These are phyloP conservation scores for Taphrina flavorubra DNA, from an alignment of 1,139 yeast genomes.

Conservation along the genomic window DNA sequence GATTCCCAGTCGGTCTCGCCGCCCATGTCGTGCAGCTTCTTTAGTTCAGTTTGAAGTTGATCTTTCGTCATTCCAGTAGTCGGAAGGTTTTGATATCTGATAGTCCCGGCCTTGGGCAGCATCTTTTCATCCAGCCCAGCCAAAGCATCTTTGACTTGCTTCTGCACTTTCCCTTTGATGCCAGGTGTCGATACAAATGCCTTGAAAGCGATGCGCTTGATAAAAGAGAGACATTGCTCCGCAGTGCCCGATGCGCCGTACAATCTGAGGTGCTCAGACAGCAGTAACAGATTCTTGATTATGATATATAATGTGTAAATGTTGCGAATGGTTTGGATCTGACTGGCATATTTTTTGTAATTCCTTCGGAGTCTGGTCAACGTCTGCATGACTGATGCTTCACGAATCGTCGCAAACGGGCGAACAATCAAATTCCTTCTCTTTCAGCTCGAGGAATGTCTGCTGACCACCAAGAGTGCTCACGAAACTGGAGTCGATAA, in stretches of 20 bases:
- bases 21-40: slow-evolving; percentile 33
- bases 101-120: slow-evolving; percentile 50
- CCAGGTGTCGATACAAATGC: slow-evolving; percentile 55
- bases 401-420: too few relatives aligned
- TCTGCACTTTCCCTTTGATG: slow-evolving; percentile 62
- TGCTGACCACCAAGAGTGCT: too few relatives aligned
- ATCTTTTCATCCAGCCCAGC: slow-evolving; percentile 58
- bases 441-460: too few relatives aligned
- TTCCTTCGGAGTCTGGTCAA: slow-evolving; percentile 6
- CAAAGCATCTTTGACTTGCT: slow-evolving; percentile 62
- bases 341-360: slow-evolving; percentile 22
- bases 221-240: neutral
- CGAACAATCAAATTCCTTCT: too few relatives aligned
- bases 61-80: slow-evolving; percentile 59
- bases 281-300: slow-evolving; percentile 16
- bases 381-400: neutral
- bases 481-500: neutral
- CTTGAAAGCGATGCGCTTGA: slow-evolving; percentile 26
- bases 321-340: slow-evolving; percentile 25
- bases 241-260: slow-evolving; percentile 33
- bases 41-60: slow-evolving; percentile 50
- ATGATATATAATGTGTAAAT: slow-evolving; percentile 20
- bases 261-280: slow-evolving; percentile 16
- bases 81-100: slow-evolving; percentile 64
- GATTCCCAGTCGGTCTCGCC: slow-evolving; percentile 50